phyloP scores from a whole-genome alignment of 2,329 filamentous ascomycete species.

The Pseudovirgaria hyperparasitica region DNA sequence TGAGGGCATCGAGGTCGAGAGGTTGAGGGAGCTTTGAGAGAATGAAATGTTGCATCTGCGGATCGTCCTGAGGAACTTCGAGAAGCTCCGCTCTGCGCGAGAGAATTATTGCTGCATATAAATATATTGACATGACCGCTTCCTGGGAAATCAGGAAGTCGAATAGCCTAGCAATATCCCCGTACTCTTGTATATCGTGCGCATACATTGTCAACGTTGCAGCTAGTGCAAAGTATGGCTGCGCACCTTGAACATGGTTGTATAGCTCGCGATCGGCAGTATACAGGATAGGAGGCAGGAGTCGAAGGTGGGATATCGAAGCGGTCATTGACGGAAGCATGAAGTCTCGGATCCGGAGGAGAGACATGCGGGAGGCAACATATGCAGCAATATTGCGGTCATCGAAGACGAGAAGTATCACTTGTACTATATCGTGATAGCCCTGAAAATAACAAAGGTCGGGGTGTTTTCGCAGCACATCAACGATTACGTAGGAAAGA shows the following conservation, averaged over 20 bases:
- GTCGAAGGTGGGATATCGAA: slow-evolving; percentile 69
- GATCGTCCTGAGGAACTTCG: slow-evolving; percentile 57
- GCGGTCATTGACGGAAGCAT: slow-evolving; percentile 84
- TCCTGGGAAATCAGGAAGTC: slow-evolving; percentile 81
- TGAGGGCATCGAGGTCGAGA: slow-evolving; percentile 67
- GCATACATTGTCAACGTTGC: slow-evolving; percentile 92
- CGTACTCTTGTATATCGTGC: slow-evolving; percentile 85
- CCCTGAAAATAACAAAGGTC: slow-evolving; percentile 94
- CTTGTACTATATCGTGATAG: slow-evolving; percentile 97
- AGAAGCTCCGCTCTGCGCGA: slow-evolving; percentile 74
- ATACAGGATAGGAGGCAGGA: slow-evolving; percentile 72
- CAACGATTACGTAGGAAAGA: slow-evolving; percentile 67
- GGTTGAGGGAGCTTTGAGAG: slow-evolving; percentile 76
- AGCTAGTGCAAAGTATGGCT: slow-evolving; percentile 88
- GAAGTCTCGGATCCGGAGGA: slow-evolving; percentile 88
- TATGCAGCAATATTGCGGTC: slow-evolving; percentile 45
- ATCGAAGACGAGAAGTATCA: slow-evolving; percentile 76
- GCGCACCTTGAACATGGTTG: slow-evolving; percentile 60
- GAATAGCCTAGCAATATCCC: slow-evolving; percentile 79
- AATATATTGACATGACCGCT: slow-evolving; percentile 79
- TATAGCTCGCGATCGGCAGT: slow-evolving; percentile 60
- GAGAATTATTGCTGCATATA: slow-evolving; percentile 65
- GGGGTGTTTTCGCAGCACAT: slow-evolving; percentile 68
- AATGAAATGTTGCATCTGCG: slow-evolving; percentile 82
- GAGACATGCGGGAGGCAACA: slow-evolving; percentile 67